A percentile compares a stretch with the other conserved stretches of the same genome.
Evolutionary conservation across 1,139 yeast genomes (phyloP).

Genomic region (Suhomyces kunorum): DNA sequence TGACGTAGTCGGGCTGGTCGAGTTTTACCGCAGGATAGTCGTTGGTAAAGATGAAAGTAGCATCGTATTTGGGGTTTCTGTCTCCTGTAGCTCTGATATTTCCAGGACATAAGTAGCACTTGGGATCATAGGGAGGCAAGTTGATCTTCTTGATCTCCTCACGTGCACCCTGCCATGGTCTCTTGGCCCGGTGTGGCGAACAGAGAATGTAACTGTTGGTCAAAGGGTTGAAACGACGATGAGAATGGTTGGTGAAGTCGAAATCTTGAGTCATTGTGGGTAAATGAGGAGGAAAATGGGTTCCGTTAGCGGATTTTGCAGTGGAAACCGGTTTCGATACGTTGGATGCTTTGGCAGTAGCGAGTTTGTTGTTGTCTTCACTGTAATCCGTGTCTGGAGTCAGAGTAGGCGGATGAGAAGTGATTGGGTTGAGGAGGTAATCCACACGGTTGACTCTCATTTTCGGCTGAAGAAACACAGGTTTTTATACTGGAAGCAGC

Average conservation of each 20-base stretch:
- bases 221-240: conserved; percentile 68
- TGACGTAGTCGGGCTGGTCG: conserved; percentile 52
- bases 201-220: conserved; percentile 65
- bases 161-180: conserved; percentile 82
- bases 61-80: conserved; percentile 57
- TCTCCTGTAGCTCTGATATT: conserved; percentile 67
- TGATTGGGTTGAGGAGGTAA: conserved; percentile 26
- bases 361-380: neutral
- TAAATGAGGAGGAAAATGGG: neutral
- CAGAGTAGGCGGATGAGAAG: conserved; percentile 7
- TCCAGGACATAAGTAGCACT: conserved; percentile 75
- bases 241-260: conserved; percentile 59
- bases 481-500: conserved; percentile 5
- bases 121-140: conserved; percentile 60
- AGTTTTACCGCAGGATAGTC: conserved; percentile 71
- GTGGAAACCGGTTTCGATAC: too few relatives aligned
- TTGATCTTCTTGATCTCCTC: conserved; percentile 49
- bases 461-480: conserved; percentile 2
- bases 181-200: conserved; percentile 75
- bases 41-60: conserved; percentile 63
- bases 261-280: conserved; percentile 33
- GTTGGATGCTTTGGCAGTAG: neutral
- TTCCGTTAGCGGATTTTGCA: neutral
- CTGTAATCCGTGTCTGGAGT: neutral
- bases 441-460: conserved; percentile 20